Evolutionary conservation across 148 eudicot species (phyloP).

Genomic region (Rheum nobile): DNA sequence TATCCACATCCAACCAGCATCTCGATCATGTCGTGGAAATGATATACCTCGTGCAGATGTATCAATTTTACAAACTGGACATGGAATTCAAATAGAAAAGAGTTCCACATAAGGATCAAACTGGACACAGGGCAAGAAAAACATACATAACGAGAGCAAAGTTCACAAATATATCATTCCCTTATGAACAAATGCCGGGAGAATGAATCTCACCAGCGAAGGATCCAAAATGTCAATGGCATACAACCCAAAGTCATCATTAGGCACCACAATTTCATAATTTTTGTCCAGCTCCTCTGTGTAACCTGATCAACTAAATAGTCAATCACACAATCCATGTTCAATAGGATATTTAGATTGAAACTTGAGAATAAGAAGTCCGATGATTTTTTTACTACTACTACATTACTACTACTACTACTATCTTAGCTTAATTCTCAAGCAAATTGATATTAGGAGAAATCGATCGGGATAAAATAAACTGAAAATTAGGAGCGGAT

Average conservation of each 20-base stretch:
- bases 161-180: not conserved
- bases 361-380: not conserved
- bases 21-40: constrained; percentile 92
- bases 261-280: constrained; percentile 67
- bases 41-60: constrained; percentile 65
- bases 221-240: constrained; percentile 97
- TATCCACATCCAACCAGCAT: constrained; percentile 86
- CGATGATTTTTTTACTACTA: too few species aligned
- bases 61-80: constrained; percentile 59
- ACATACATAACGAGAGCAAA: not conserved
- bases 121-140: not conserved
- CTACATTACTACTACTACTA: too few species aligned
- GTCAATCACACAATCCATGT: not conserved
- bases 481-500: not conserved
- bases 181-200: not conserved
- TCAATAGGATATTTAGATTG: not conserved
- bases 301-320: constrained; percentile 40
- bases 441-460: not conserved
- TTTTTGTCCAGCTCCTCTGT: constrained; percentile 59
- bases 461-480: too few species aligned
- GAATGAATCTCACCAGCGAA: constrained; percentile 43
- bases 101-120: not conserved
- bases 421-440: not conserved
- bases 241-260: constrained; percentile 84
- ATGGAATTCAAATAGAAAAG: not conserved